These are phyloP conservation scores for Mrakiaceae sp. DNA, from an alignment of 1,284 basidiomycete species.

Conservation along the genomic window DNA sequence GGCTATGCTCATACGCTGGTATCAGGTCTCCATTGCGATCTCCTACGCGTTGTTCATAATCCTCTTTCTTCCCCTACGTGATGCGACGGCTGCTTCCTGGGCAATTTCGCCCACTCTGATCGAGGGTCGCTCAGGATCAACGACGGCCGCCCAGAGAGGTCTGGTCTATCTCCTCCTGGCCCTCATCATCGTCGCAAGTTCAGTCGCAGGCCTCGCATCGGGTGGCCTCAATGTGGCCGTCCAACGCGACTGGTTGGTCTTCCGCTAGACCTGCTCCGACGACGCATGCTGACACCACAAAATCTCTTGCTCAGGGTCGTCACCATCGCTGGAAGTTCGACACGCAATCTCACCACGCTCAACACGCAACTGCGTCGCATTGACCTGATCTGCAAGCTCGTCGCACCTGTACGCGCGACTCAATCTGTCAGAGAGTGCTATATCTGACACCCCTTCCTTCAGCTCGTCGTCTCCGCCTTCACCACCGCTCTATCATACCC, in stretches of 20 bases:
- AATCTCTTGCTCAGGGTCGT: constrained; percentile 27
- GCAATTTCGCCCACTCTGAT: neutral
- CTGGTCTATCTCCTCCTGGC: constrained; percentile 29
- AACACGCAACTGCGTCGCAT: constrained; percentile 38
- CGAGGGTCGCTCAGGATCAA: neutral
- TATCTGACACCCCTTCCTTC: neutral
- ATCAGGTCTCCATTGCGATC: constrained; percentile 24
- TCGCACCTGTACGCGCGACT: constrained; percentile 30
- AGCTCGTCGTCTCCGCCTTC: constrained; percentile 39
- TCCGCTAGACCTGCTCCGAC: neutral
- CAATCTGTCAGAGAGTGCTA: neutral
- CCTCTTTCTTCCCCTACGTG: constrained; percentile 28
- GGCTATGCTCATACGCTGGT: neutral
- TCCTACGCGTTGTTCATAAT: constrained; percentile 33
- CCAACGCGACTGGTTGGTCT: constrained; percentile 38
- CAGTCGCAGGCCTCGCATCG: constrained; percentile 30
- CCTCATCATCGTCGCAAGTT: constrained; percentile 30
- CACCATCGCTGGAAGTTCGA: constrained; percentile 30
- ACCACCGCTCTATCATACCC: constrained; percentile 30
- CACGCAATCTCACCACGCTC: constrained; percentile 26
- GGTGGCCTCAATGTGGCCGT: constrained; percentile 38
- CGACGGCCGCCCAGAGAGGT: neutral
- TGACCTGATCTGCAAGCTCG: constrained; percentile 38
- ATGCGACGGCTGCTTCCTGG: neutral
- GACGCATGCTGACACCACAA: neutral